Evolutionary conservation across 1,284 basidiomycete species (phyloP).

Genomic region (Kalmanozyma brasiliensis): DNA sequence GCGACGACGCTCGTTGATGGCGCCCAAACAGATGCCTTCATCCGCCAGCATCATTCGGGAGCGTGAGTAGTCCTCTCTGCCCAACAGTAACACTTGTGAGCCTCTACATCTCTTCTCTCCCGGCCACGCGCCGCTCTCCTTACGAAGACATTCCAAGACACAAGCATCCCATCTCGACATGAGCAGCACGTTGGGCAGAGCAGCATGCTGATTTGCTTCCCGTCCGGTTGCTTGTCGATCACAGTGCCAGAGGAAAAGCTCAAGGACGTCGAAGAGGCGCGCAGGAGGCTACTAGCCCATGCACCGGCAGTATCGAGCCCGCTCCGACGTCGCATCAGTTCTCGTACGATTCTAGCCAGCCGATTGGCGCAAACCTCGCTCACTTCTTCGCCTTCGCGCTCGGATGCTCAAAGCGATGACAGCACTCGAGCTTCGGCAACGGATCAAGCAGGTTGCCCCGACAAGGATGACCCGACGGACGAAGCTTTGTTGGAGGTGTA

Average conservation of each 20-base stretch:
- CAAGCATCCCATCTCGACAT: not conserved
- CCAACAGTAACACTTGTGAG: conserved; percentile 55
- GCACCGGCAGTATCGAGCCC: conserved; percentile 48
- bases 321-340: conserved; percentile 23
- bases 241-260: conserved; percentile 27
- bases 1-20: conserved; percentile 48
- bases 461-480: not conserved
- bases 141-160: too few relatives aligned
- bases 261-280: conserved; percentile 21
- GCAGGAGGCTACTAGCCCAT: conserved; percentile 27
- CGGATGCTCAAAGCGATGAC: not conserved
- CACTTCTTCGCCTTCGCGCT: not conserved
- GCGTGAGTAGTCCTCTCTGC: conserved; percentile 44
- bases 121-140: conserved; percentile 57
- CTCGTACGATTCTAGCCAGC: conserved; percentile 13
- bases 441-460: not conserved
- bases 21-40: conserved; percentile 37
- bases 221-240: not conserved
- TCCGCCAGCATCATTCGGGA: conserved; percentile 39
- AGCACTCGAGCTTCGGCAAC: not conserved
- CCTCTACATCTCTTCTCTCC: conserved; percentile 62
- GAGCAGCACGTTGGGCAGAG: too few relatives aligned
- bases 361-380: conserved; percentile 19
- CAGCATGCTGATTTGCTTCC: not conserved
- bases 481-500: conserved; percentile 8